A percentile compares a stretch with the other conserved stretches of the same genome.
Evolutionary conservation across 108 stramenopile species (phyloP).

Genomic region (Schizochytrium sp.): DNA sequence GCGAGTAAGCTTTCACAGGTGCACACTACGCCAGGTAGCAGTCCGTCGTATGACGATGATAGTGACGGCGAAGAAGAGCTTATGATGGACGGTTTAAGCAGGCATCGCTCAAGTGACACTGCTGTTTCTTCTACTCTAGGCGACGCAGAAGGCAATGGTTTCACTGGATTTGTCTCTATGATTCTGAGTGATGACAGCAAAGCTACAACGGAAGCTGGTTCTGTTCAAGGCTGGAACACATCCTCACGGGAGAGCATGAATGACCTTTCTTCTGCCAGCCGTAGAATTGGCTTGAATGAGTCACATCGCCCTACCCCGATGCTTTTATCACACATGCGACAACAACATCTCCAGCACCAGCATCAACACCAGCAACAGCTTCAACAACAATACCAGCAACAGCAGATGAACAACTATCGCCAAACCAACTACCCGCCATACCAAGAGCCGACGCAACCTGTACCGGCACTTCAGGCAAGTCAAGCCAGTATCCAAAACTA

Average conservation of each 20-base stretch:
- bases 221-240: neutral
- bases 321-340: conserved; percentile 25
- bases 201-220: neutral
- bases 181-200: conserved; percentile 49
- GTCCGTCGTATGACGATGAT: neutral
- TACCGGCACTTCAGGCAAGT: too few species aligned
- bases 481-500: too few species aligned
- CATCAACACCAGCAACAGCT: conserved; percentile 12
- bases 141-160: neutral
- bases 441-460: neutral
- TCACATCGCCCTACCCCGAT: neutral
- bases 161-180: conserved; percentile 31
- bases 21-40: neutral
- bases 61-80: conserved; percentile 3
- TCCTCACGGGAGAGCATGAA: neutral
- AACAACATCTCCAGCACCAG: neutral
- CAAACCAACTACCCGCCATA: neutral
- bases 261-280: neutral
- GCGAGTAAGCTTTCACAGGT: neutral
- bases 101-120: neutral
- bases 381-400: conserved; percentile 22
- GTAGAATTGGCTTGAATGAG: too few species aligned
- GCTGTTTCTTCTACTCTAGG: too few species aligned
- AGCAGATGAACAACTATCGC: neutral
- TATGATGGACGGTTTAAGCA: neutral